Evolutionary conservation across 345 rosid species (phyloP).

Genomic region (Raphanus raphanistrum): DNA sequence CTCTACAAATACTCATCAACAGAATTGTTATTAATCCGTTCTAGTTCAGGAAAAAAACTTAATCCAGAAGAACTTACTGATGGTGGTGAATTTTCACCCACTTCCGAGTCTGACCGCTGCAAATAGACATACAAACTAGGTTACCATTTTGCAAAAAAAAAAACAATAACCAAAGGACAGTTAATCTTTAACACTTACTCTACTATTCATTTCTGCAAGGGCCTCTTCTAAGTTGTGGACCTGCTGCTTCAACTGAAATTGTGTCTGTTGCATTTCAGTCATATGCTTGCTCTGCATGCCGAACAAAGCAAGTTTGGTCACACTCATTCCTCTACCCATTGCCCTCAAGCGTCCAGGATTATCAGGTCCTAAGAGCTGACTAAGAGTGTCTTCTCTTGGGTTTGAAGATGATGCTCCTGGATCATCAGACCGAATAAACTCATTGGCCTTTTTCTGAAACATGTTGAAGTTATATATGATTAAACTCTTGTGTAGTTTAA

Average conservation of each 20-base stretch:
- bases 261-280: not conserved
- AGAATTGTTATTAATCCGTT: not conserved
- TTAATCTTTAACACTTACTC: not conserved
- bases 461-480: not conserved
- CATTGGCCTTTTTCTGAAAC: not conserved
- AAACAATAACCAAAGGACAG: not conserved
- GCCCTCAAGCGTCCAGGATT: not conserved
- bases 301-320: slow-evolving; percentile 1
- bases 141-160: not conserved
- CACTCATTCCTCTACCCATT: slow-evolving; percentile 2
- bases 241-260: not conserved
- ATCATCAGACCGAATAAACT: not conserved
- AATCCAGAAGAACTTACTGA: not conserved
- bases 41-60: not conserved
- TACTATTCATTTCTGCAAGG: not conserved
- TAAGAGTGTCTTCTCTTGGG: not conserved
- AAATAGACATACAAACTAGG: not conserved
- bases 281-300: not conserved
- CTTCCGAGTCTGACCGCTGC: not conserved
- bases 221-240: not conserved
- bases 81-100: not conserved
- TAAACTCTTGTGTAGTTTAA: not conserved
- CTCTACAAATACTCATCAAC: not conserved
- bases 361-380: not conserved
- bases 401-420: not conserved